Percentiles rank a stretch among this genome's conserved stretches.
phyloP scores from a whole-genome alignment of 2,329 filamentous ascomycete species.

The Epicoccum sorghinum region DNA sequence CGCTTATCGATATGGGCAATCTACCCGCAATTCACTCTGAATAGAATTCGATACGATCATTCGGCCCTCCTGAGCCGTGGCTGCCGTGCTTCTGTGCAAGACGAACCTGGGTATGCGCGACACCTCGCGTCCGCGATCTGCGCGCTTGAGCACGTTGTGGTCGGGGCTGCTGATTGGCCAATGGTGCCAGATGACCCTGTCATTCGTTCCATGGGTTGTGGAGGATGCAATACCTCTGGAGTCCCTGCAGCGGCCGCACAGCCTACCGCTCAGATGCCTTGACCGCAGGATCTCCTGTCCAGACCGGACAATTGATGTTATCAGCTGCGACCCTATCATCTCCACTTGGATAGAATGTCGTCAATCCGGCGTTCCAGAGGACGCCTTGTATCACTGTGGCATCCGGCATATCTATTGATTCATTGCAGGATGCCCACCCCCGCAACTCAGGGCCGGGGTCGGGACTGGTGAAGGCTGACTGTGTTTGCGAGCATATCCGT shows the following conservation, averaged over 20 bases:
- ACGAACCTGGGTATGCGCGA: slow-evolving; percentile 27
- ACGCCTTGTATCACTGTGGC: slow-evolving; percentile 22
- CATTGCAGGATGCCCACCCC: slow-evolving; percentile 21
- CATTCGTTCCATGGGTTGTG: slow-evolving; percentile 24
- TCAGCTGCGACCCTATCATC: slow-evolving; percentile 35
- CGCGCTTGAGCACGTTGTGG: slow-evolving; percentile 30
- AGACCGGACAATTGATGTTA: slow-evolving; percentile 28
- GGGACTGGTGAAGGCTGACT: slow-evolving; percentile 13
- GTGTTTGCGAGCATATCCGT: slow-evolving; percentile 14
- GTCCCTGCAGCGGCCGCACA: slow-evolving; percentile 43
- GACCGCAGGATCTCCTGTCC: slow-evolving; percentile 35
- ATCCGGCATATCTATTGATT: slow-evolving; percentile 11
- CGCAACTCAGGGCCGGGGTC: slow-evolving; percentile 10
- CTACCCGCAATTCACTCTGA: slow-evolving; percentile 4
- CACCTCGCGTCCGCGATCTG: slow-evolving; percentile 39
- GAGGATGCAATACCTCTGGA: slow-evolving; percentile 25
- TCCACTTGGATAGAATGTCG: slow-evolving; percentile 13
- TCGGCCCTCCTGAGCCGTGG: slow-evolving; percentile 13
- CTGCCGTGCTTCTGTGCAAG: slow-evolving; percentile 9
- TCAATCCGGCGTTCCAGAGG: slow-evolving; percentile 24
- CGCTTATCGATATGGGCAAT: slow-evolving; percentile 10
- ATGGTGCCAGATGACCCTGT: slow-evolving; percentile 39
- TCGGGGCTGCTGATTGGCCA: slow-evolving; percentile 44
- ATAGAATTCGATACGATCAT: slow-evolving; percentile 1
- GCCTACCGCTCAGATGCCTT: slow-evolving; percentile 27